These are phyloP conservation scores for Papiliotrema laurentii DNA, from an alignment of 1,284 basidiomycete species.

Conservation along the genomic window DNA sequence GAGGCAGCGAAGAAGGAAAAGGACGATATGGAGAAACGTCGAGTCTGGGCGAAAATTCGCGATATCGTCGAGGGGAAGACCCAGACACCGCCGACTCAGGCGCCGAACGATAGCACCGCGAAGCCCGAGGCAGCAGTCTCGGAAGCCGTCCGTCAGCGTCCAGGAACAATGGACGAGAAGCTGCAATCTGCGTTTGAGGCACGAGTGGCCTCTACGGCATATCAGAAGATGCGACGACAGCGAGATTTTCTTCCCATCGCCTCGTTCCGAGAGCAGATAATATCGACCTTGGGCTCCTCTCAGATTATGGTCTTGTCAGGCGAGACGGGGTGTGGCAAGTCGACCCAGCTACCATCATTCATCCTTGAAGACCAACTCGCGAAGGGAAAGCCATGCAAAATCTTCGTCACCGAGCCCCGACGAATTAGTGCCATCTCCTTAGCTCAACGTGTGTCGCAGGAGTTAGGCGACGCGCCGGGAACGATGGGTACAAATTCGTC, in stretches of 20 bases:
- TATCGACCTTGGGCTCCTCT: constrained; percentile 65
- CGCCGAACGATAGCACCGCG: not conserved
- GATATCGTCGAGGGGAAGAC: constrained; percentile 9
- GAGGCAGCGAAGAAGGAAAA: constrained; percentile 61
- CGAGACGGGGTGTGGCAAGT: constrained; percentile 98
- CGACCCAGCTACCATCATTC: constrained; percentile 93
- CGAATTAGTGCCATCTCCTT: constrained; percentile 96
- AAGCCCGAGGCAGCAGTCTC: not conserved
- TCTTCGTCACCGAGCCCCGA: constrained; percentile 93
- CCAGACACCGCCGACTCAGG: constrained; percentile 1
- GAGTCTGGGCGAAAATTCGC: constrained; percentile 60
- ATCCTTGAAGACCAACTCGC: constrained; percentile 87
- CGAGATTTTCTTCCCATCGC: constrained; percentile 84
- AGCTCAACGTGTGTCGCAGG: constrained; percentile 89
- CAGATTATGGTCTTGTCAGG: constrained; percentile 92
- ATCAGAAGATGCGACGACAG: constrained; percentile 66
- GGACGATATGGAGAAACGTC: constrained; percentile 64
- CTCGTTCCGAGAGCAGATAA: constrained; percentile 70
- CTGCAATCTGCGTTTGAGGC: constrained; percentile 59
- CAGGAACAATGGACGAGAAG: not conserved
- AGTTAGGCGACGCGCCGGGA: constrained; percentile 80
- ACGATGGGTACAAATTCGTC: constrained; percentile 75
- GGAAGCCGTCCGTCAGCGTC: not conserved
- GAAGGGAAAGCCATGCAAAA: constrained; percentile 78
- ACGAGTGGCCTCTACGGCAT: constrained; percentile 60